Evolutionary conservation across 495 filamentous ascomycete species (phyloP), one percentile per base, ranked within the genome.

Genomic region (Echria macrotheca): DNA sequence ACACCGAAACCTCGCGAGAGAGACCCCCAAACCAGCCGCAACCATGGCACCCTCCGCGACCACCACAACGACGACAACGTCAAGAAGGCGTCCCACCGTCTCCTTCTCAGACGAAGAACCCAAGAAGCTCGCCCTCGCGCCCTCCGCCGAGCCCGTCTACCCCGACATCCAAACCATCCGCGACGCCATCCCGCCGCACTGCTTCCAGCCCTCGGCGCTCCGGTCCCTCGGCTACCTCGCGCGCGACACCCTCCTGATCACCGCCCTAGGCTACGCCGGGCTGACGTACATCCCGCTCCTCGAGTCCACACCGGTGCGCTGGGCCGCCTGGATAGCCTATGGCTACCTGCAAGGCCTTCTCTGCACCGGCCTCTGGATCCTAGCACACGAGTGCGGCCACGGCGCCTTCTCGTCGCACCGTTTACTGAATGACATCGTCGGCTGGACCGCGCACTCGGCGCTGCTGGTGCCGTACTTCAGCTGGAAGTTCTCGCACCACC

Each of bases 401-500:
- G 85, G 87, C 70, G 82, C 87, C 44, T 93, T 93, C 74, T 90
- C 87, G 14, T 68, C 81, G 5, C 89, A 84, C 61, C 85, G 83
- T 67, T 66, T 75, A 1, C 64, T 95, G 60, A 95, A 95, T 69
- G 86, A 95, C 66, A 81, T 84, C 8, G 82, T 88, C 38, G 89
- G 89, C 53, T 93, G 86, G 82, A 60, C 85, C 61, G 77, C 85
- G 54, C 89, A 95, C 69, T 91, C 87, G 19, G 72, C 80, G 35
- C 75, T 95, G 37, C 68, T 93, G 47, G 88, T 93, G 17, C 89
- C 89, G 19, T 95, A 89, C 70, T 93, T 90, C 69, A 87, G 85
- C 55, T 95, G 89, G 89, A 90, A 91, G 75, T 89, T 90, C 71
- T 89, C 86, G 37, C 89, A 95, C 70, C 84, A 87, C 63, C 88